Evolutionary conservation across 768 basidiomycete species (phyloP).

Genomic region (Trametes elegans): DNA sequence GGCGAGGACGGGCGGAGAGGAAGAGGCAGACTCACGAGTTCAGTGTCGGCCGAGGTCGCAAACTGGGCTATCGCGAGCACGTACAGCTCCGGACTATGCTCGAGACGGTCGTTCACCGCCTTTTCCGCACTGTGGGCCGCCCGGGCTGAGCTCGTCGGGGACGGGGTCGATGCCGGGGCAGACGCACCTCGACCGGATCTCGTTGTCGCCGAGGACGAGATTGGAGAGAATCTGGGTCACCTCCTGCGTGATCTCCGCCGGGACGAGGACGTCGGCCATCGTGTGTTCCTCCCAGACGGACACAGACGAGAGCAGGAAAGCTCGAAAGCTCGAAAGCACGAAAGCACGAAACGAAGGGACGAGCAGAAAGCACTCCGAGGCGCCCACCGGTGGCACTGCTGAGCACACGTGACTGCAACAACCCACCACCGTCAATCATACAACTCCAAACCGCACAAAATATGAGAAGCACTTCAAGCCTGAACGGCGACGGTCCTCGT

Average conservation of each 20-base stretch:
- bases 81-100: constrained; percentile 76
- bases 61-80: constrained; percentile 78
- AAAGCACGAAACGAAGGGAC: too few species aligned
- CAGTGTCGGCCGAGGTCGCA: constrained; percentile 71
- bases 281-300: constrained; percentile 2
- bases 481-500: too few species aligned
- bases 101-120: constrained; percentile 77
- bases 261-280: constrained; percentile 32
- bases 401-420: too few species aligned
- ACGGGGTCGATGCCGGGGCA: neutral
- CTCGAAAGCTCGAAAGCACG: too few species aligned
- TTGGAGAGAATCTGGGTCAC: constrained; percentile 84
- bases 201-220: constrained; percentile 81
- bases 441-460: too few species aligned
- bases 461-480: too few species aligned
- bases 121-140: constrained; percentile 59
- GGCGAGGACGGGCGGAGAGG: neutral
- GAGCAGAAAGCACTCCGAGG: too few species aligned
- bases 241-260: constrained; percentile 70
- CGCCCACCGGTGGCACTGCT: too few species aligned
- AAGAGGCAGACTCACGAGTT: constrained; percentile 55
- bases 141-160: neutral
- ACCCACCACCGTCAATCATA: too few species aligned
- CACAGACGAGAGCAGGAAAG: too few species aligned
- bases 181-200: constrained; percentile 66